A percentile compares a stretch with the other conserved stretches of the same genome.
Conservation (phyloP, 73 alveolate species). For the Durusdinium trenchii region DNA sequence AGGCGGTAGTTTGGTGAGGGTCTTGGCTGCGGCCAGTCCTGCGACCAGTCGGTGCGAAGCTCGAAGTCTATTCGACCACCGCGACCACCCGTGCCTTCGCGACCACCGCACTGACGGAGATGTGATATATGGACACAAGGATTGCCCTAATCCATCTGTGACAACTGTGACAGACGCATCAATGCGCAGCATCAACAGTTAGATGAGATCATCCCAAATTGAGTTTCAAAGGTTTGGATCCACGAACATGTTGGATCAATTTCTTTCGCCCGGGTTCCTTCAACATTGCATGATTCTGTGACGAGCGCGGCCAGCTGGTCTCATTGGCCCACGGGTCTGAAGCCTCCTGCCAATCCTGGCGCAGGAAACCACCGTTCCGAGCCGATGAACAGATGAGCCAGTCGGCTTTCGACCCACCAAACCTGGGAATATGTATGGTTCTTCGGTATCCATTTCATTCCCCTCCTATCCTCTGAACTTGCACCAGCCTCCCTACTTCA, state of each 20-base stretch:
- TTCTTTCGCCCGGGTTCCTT: slow-evolving; percentile 39
- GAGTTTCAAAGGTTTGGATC: no score
- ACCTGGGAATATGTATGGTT: background rate
- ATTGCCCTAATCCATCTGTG: no score
- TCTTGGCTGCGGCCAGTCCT: slow-evolving; percentile 87
- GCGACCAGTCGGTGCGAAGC: background rate
- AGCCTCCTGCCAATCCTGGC: slow-evolving; percentile 51
- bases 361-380: background rate
- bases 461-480: background rate
- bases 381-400: background rate
- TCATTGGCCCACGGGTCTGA: slow-evolving; percentile 63
- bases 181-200: no score
- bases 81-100: background rate
- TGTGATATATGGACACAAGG: no score
- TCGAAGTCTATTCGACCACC: no score
- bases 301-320: slow-evolving; percentile 66
- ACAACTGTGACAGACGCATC: no score
- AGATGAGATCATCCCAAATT: no score
- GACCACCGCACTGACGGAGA: no score
- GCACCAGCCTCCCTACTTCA: background rate
- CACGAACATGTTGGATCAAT: no score
- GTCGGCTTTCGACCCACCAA: background rate
- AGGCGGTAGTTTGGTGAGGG: slow-evolving; percentile 59
- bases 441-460: background rate
- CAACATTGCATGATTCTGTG: slow-evolving; percentile 37